These are phyloP conservation scores for Cladosporium sp. DNA, from an alignment of 2,329 filamentous ascomycete genomes.

Conservation along the genomic window DNA sequence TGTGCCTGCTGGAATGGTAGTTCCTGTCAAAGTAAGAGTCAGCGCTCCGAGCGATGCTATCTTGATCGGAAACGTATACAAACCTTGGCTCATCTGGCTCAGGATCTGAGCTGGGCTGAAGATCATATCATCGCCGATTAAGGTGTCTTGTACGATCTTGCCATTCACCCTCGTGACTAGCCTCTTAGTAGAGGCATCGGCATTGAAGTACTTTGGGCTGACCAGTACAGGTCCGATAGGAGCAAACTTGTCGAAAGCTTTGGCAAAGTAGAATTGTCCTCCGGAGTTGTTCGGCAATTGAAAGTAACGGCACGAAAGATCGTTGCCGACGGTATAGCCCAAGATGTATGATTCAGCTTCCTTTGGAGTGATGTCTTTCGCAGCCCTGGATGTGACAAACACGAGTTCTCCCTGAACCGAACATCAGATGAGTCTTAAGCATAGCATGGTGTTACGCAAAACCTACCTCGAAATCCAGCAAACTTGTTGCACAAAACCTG, in stretches of 20 bases:
- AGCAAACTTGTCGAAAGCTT: constrained; percentile 58
- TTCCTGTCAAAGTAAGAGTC: neutral
- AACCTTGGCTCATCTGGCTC: constrained; percentile 44
- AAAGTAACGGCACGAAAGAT: constrained; percentile 55
- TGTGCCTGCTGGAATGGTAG: constrained; percentile 32
- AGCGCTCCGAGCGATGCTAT: constrained; percentile 36
- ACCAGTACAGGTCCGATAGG: constrained; percentile 56
- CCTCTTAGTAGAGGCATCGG: constrained; percentile 40
- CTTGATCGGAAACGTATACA: constrained; percentile 28
- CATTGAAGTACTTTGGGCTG: constrained; percentile 40
- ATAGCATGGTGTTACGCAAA: neutral
- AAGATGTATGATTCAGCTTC: constrained; percentile 53
- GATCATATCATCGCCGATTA: constrained; percentile 33
- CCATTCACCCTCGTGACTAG: constrained; percentile 53
- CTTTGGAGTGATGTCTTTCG: constrained; percentile 49
- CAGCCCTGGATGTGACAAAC: constrained; percentile 38
- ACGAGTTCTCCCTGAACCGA: neutral
- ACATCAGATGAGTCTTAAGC: neutral
- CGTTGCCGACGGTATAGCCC: constrained; percentile 57
- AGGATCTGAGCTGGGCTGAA: constrained; percentile 9
- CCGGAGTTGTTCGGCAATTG: constrained; percentile 53
- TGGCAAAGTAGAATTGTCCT: constrained; percentile 59
- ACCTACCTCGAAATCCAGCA: neutral
- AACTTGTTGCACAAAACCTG: neutral
- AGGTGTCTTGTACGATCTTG: constrained; percentile 46